Base-by-base conservation (phyloP, 345 rosid genomes). In the Carallia pectinifolia region DNA sequence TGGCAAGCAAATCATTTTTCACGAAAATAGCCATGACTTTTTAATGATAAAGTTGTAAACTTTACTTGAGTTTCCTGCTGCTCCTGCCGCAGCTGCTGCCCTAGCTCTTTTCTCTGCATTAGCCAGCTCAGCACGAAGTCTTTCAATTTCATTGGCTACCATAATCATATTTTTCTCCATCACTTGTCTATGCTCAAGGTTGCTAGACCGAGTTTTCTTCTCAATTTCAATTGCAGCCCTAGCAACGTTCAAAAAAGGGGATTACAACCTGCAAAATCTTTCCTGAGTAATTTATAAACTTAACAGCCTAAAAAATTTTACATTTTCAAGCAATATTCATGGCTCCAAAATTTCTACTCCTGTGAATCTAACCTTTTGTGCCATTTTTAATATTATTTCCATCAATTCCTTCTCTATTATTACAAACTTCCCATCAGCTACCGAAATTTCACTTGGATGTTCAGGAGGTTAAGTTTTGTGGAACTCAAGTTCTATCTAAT, bases 211-310 rank as follows among this genome's bases (percentile, higher is more conserved):
- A 3, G 87, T 85, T 88, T 83, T 88, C 87, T 87, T 90, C 91
- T 91, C 97, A 56, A 13, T 55, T 73, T 87, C 93, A 74, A 91
- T 72, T 53, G 96, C 96, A 71, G 87, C 80, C 74, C 97, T 94
- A 75, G 34, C 64, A 39, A 67, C 69, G 77, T 39, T 5, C 3
- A 62, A 73, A 53, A 44, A 44, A 54, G 38, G 31, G 10, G 29
- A 44, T 12, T 44, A 44, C 12, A 12, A 16, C 50, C 4, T 2
- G 12, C 50, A 44, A 38, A 2, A 16, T n/a, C 36, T 6, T 38
- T 19, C 23, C 9, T 37, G 31, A 58, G 4, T 52, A 31, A 12
- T 53, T 34, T 50, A 17, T 19, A 13, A 3, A 12, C 50, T 44
- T 4, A 44, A 44, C 50, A 44, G 12, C 50, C 50, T 44, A 17